Percentiles rank a stretch among this genome's conserved stretches.
phyloP scores from a whole-genome alignment of 179 eudicot species.

The Pouteria campechiana region DNA sequence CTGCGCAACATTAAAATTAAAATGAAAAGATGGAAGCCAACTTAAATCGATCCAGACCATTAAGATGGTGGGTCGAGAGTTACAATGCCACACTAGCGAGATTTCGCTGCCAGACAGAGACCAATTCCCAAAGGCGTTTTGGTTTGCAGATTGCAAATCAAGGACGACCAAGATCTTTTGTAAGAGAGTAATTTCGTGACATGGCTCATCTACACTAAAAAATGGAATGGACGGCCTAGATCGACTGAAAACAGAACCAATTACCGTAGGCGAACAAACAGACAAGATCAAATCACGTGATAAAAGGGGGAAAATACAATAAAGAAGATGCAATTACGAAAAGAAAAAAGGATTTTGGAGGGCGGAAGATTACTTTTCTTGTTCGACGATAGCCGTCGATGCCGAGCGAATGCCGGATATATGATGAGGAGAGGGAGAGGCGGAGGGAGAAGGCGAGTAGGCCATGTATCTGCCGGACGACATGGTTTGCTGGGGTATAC shows the following conservation, averaged over 20 bases:
- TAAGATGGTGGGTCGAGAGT: too few species aligned
- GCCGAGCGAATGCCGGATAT: constrained; percentile 64
- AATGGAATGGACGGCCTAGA: too few species aligned
- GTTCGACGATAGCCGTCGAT: constrained; percentile 48
- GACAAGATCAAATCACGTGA: background rate
- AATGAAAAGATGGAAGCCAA: too few species aligned
- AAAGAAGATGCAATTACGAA: background rate
- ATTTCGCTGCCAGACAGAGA: too few species aligned
- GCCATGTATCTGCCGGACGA: constrained; percentile 92
- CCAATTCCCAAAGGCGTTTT: too few species aligned
- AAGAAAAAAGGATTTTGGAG: background rate
- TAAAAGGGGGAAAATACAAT: constrained; percentile 10
- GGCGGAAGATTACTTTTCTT: constrained; percentile 40
- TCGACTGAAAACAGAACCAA: background rate
- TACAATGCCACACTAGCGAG: too few species aligned
- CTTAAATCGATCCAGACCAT: too few species aligned
- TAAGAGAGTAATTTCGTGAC: too few species aligned
- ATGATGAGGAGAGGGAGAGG: constrained; percentile 95
- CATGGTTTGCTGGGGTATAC: constrained; percentile 37
- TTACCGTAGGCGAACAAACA: background rate
- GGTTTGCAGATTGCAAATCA: too few species aligned
- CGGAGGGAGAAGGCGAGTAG: constrained; percentile 87
- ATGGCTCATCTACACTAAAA: too few species aligned
- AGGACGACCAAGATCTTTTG: too few species aligned
- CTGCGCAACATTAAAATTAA: too few species aligned